Evolutionary conservation across 306 rosid genomes (phyloP).

Genomic region (Gynostemma pentaphyllum): DNA sequence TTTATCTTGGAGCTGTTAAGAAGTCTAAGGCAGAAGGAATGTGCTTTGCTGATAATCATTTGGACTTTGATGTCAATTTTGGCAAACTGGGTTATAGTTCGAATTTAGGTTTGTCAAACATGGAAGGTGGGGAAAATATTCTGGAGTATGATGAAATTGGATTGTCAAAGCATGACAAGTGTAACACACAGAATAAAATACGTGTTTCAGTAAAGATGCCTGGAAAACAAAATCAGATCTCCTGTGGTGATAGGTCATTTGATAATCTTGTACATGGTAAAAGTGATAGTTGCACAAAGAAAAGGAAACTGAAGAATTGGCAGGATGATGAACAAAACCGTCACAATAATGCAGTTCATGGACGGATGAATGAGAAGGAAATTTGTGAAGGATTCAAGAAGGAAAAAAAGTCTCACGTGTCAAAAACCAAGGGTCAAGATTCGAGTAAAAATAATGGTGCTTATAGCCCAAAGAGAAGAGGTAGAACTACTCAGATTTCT

Average conservation of each 20-base stretch:
- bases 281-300: constrained; percentile 29
- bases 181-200: constrained; percentile 18
- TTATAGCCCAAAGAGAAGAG: constrained; percentile 30
- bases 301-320: constrained; percentile 45
- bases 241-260: constrained; percentile 24
- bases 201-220: constrained; percentile 28
- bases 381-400: constrained; percentile 31
- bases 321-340: constrained; percentile 29
- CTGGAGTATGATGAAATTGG: constrained; percentile 28
- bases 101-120: constrained; percentile 23
- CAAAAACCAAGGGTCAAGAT: constrained; percentile 17
- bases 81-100: constrained; percentile 29
- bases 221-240: constrained; percentile 27
- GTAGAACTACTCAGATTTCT: constrained; percentile 19
- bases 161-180: constrained; percentile 21
- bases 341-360: constrained; percentile 23
- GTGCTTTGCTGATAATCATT: constrained; percentile 20
- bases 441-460: constrained; percentile 19
- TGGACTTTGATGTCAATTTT: constrained; percentile 18
- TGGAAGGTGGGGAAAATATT: constrained; percentile 30
- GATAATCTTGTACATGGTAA: constrained; percentile 13
- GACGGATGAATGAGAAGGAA: constrained; percentile 19
- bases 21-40: constrained; percentile 31
- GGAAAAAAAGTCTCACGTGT: constrained; percentile 31
- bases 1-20: constrained; percentile 27